Percentiles rank a stretch among this genome's conserved stretches.
These are phyloP conservation scores for Plasmodium falciparum DNA, from an alignment of 169 alveolate species.

Conservation along the genomic window DNA sequence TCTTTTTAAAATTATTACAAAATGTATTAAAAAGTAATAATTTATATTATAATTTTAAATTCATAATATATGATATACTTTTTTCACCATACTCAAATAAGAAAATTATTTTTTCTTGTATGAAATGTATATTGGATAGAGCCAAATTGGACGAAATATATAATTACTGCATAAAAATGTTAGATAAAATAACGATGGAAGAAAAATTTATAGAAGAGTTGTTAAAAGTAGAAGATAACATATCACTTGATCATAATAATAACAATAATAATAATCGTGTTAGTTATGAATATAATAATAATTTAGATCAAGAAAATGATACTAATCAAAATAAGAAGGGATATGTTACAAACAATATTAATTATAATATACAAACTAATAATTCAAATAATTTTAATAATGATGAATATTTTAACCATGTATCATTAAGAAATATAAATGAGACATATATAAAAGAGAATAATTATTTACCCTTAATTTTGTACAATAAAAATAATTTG, in stretches of 20 bases:
- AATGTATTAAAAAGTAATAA: conserved; percentile 30
- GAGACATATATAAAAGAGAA: not conserved
- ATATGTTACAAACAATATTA: no score
- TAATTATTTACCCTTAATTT: conserved; percentile 19
- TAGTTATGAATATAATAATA: not conserved
- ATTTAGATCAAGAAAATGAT: not conserved
- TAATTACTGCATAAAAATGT: conserved; percentile 21
- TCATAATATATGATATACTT: conserved; percentile 55
- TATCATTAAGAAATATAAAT: not conserved
- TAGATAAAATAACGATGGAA: not conserved
- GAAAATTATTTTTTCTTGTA: conserved; percentile 34
- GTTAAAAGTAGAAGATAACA: not conserved
- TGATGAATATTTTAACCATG: not conserved
- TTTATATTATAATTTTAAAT: conserved; percentile 65
- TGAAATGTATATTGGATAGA: conserved; percentile 64
- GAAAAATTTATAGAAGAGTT: not conserved
- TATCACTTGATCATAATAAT: not conserved
- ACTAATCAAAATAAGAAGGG: not conserved
- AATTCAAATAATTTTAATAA: no score
- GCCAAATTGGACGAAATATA: conserved; percentile 33
- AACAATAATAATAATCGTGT: not conserved
- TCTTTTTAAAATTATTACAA: conserved; percentile 55
- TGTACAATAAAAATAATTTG: not conserved
- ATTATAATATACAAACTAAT: no score
- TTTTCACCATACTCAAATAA: conserved; percentile 70